phyloP scores from a whole-genome alignment of 2,329 filamentous ascomycete genomes.

The Rosellinia necatrix region DNA sequence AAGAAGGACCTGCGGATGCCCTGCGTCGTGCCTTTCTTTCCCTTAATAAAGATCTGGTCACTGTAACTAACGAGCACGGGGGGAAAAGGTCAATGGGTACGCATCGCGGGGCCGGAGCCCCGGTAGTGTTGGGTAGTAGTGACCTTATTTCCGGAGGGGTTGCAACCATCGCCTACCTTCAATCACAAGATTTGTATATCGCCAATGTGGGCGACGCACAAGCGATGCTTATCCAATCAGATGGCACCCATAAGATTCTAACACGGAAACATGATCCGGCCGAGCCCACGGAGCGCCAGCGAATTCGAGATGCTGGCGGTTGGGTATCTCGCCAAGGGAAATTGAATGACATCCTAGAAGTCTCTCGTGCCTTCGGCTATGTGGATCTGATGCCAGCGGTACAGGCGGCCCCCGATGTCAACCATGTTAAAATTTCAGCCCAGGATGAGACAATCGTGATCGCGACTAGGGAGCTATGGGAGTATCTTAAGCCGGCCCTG shows the following conservation, averaged over 20 bases:
- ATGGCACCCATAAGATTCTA: constrained; percentile 80
- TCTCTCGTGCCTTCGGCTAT: constrained; percentile 94
- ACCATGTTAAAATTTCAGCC: constrained; percentile 77
- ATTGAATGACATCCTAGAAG: constrained; percentile 86
- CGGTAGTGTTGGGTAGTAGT: constrained; percentile 82
- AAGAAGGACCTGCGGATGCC: constrained; percentile 81
- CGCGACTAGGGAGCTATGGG: constrained; percentile 92
- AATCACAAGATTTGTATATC: constrained; percentile 87
- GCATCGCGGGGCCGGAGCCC: constrained; percentile 72
- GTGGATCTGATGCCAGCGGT: constrained; percentile 90
- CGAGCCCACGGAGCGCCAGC: constrained; percentile 78
- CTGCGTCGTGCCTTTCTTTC: constrained; percentile 83
- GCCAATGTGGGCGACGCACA: constrained; percentile 96
- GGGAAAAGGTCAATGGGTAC: constrained; percentile 71
- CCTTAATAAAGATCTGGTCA: constrained; percentile 92
- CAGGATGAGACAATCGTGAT: constrained; percentile 93
- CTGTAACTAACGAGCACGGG: constrained; percentile 77
- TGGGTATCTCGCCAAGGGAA: constrained; percentile 95
- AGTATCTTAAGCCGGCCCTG: constrained; percentile 86
- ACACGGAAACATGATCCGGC: constrained; percentile 94
- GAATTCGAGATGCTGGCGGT: constrained; percentile 91
- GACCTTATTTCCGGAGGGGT: constrained; percentile 90
- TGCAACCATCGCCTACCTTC: constrained; percentile 87
- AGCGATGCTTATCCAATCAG: constrained; percentile 90
- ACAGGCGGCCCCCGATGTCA: constrained; percentile 85